phyloP scores from a whole-genome alignment of 768 basidiomycete genomes.

The Suillus brevipes region DNA sequence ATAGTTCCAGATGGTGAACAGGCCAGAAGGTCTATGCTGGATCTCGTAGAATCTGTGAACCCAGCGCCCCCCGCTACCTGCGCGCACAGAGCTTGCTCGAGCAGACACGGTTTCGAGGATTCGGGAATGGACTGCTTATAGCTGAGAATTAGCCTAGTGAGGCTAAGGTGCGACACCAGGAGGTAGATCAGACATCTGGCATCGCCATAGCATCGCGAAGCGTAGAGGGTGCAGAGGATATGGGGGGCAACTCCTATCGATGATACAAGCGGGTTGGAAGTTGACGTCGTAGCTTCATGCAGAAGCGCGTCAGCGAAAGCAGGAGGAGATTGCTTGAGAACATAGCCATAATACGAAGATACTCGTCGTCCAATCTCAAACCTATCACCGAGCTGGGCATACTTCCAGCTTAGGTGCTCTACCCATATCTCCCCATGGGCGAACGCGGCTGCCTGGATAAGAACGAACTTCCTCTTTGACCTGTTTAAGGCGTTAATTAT shows the following conservation, averaged over 20 bases:
- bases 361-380: constrained; percentile 80
- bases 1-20: no score
- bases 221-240: constrained; percentile 58
- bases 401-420: constrained; percentile 85
- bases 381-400: constrained; percentile 73
- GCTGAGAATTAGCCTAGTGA: constrained; percentile 63
- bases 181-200: constrained; percentile 66
- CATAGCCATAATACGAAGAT: constrained; percentile 62
- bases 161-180: constrained; percentile 63
- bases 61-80: constrained; percentile 52
- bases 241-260: constrained; percentile 63
- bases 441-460: constrained; percentile 73
- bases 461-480: constrained; percentile 85
- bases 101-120: constrained; percentile 54
- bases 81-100: constrained; percentile 77
- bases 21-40: no score
- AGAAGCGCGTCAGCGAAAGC: constrained; percentile 68
- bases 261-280: constrained; percentile 77
- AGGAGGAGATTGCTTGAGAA: constrained; percentile 64
- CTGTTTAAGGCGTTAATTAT: constrained; percentile 61
- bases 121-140: constrained; percentile 54
- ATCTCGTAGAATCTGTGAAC: constrained; percentile 44
- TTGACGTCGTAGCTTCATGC: constrained; percentile 72
- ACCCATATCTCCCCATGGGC: constrained; percentile 89
- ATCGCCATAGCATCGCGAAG: constrained; percentile 67